Base-by-base conservation (phyloP, 2,329 filamentous ascomycete species). In the Colletotrichum tanaceti region DNA sequence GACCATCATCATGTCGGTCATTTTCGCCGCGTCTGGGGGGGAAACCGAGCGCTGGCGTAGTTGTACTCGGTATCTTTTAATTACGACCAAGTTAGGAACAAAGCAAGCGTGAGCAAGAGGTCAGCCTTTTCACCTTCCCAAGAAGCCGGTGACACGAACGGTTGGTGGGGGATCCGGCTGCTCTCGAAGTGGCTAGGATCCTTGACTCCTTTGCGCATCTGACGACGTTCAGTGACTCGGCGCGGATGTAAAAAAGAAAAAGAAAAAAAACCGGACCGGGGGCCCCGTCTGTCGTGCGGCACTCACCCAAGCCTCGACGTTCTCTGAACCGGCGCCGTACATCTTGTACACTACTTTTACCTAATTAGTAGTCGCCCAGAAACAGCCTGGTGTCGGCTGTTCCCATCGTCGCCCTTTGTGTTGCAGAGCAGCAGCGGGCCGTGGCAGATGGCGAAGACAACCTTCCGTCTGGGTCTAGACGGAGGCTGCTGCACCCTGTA, bases 281-380 rank as follows among this genome's bases (percentile, higher is more conserved):
- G n/a, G n/a, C n/a, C n/a, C n/a, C n/a, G 9, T 24, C 10, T 43
- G 3, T 43, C 35, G 35, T 39, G n/a, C 18, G n/a, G 10, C 24
- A 74, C 81, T 74, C 72, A 85, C 84, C 49, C 80, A 78, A 6
- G 78, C 76, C 71, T 87, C 82, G 4, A 85, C 83, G 67, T 83
- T 79, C 41, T 84, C 82, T 67, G 82, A 85, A 0, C 83, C 80
- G 3, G 81, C 80, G 1, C 85, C 85, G 63, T 85, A 87, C 2
- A 85, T 86, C 79, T 87, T 87, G 74, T 86, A n/a, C n/a, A n/a
- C n/a, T n/a, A n/a, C n/a, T n/a, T n/a, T n/a, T n/a, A n/a, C n/a
- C n/a, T n/a, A n/a, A n/a, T n/a, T n/a, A 87, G 71, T 87, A 87
- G 63, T 87, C 85, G 3, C 85, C 85, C 14, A 87, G 73, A 49